Percentiles rank a stretch among this genome's conserved stretches.
These are phyloP conservation scores for Fusarium brachygibbosum DNA, from an alignment of 2,329 filamentous ascomycete genomes.

Conservation along the genomic window DNA sequence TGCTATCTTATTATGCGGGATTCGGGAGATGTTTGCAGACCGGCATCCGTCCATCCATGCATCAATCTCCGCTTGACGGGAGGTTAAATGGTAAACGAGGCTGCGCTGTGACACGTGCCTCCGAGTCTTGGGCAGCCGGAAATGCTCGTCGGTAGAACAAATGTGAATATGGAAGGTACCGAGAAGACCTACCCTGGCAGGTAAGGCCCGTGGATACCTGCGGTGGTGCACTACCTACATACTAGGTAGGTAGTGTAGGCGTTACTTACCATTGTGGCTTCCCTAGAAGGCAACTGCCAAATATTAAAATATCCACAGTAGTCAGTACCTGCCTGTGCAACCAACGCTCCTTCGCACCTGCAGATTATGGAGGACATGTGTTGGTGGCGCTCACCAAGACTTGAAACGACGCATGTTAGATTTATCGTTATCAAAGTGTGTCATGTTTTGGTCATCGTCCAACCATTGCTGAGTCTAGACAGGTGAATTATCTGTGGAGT, in stretches of 20 bases:
- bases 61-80: not conserved
- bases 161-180: conserved; percentile 18
- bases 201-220: not conserved
- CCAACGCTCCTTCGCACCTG: conserved; percentile 5
- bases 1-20: not conserved
- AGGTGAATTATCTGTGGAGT: conserved; percentile 7
- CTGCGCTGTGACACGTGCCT: conserved; percentile 23
- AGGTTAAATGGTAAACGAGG: conserved; percentile 10
- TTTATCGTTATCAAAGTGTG: not conserved
- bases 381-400: conserved; percentile 31
- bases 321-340: not conserved
- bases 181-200: not conserved
- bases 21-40: conserved; percentile 2
- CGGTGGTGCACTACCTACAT: not conserved
- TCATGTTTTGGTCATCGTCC: conserved; percentile 11
- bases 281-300: conserved; percentile 20
- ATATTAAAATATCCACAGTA: not conserved
- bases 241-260: no score
- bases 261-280: conserved; percentile 8
- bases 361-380: conserved; percentile 13
- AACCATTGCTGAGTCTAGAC: conserved; percentile 13
- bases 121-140: conserved; percentile 9
- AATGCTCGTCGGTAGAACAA: conserved; percentile 10
- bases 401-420: conserved; percentile 21
- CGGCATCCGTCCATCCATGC: not conserved